Evolutionary conservation across 2,329 filamentous ascomycete species (phyloP), one percentile per base, ranked within the genome.

Genomic region (Sphaerulina vaccinii): DNA sequence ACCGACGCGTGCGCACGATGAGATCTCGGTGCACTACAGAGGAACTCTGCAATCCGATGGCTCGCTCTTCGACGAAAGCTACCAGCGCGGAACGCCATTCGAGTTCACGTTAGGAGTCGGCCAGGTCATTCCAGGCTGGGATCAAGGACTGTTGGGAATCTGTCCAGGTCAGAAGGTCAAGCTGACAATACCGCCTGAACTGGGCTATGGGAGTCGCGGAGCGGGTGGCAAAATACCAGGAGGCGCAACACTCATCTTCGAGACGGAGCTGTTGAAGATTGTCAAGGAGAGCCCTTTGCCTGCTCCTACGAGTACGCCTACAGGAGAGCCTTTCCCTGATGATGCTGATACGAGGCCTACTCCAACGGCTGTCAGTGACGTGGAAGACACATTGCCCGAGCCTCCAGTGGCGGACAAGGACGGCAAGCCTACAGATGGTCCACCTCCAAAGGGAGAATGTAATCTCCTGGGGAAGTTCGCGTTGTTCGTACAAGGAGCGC

Each of bases 51-150:
- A 69, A 48, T 68, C 65, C 45, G 82, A 84, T 59, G 92, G 90
- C 64, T 77, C 81, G 55, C 78, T 93, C 70, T 97, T 97, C 68
- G 92, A 96, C 73, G 83, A 88, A 57, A 81, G 77, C 71, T 95
- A 95, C 73, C 84, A 91, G 61, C 83, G 91, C 37, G 83, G 84
- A 29, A 69, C 73, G 53, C 92, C 93, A 5, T 83, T 99, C 66
- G 75, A 70, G 56, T 97, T 99, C 75, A 83, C 77, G 57, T 76
- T 99, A 24, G 93, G 93, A 29, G 74, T 75, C 19, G 88, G 90
- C 38, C 81, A 87, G 70, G 93, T 97, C 44, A 99, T 99, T 70
- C 85, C 88, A 75, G 92, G 92, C 67, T 96, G 91, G 92, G 92
- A 97, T 65, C 73, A 95, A 68, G 92, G 92, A 43, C 80, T 97